A percentile compares a stretch with the other conserved stretches of the same genome.
These are phyloP conservation scores for Ganoderma leucocontextum DNA, from an alignment of 1,284 basidiomycete species.

Conservation along the genomic window DNA sequence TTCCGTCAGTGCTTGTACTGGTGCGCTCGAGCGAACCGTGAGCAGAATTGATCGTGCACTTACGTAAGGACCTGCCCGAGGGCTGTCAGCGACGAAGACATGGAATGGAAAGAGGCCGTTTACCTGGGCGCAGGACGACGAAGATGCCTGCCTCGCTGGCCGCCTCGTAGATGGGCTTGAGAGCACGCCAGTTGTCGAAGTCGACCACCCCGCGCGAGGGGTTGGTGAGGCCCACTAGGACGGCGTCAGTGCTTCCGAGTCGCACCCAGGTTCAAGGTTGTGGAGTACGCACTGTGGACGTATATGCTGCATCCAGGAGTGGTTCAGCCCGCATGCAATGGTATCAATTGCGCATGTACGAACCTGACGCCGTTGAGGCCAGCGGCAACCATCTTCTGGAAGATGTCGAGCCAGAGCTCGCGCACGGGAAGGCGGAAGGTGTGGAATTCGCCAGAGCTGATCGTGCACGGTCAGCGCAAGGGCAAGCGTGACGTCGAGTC, in stretches of 20 bases:
- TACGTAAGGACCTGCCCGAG: constrained; percentile 22
- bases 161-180: constrained; percentile 64
- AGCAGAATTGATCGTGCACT: constrained; percentile 1
- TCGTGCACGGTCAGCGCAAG: background rate
- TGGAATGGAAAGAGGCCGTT: background rate
- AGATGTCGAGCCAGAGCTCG: constrained; percentile 82
- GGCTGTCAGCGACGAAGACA: background rate
- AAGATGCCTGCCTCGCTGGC: constrained; percentile 55
- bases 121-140: constrained; percentile 56
- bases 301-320: constrained; percentile 60
- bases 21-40: too few species aligned
- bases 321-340: background rate
- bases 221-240: constrained; percentile 67
- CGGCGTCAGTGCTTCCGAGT: background rate
- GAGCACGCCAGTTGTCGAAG: constrained; percentile 72
- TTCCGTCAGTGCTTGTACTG: background rate
- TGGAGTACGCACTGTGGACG: constrained; percentile 56
- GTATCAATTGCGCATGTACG: background rate
- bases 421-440: constrained; percentile 85
- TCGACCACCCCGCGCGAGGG: constrained; percentile 78
- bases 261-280: too few species aligned
- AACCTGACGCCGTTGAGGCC: constrained; percentile 73
- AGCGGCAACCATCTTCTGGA: constrained; percentile 83
- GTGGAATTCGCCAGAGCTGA: constrained; percentile 80
- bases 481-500: too few species aligned